Evolutionary conservation across 768 basidiomycete species (phyloP), one percentile per base, ranked within the genome.

Genomic region (Lactarius pseudohatsudake): DNA sequence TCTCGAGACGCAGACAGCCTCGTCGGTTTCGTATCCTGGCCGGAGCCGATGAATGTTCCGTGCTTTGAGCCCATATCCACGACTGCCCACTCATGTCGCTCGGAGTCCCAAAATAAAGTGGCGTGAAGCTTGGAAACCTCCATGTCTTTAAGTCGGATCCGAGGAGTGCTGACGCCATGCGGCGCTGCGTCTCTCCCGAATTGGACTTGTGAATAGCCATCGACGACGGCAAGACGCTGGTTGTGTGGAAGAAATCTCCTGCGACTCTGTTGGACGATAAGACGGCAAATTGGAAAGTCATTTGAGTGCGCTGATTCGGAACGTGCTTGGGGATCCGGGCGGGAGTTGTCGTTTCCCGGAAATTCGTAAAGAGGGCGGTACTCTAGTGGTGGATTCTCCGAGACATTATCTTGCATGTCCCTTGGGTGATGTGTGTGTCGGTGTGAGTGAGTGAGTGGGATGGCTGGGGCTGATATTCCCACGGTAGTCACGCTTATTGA

Each of bases 1-100:
- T 80, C 78, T 61, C 87, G 83, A 41, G 87, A 74, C 47, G 84
- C 82, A 38, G 91, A 92, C 56, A 93, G 78, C 57, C 62, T 63
- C 45, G 54, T 41, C 41, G 61, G 59, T 50, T 56, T 66, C 61
- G 55, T n/a, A 34, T 32, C 64, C 59, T 76, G 73, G 32, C 61
- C 47, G 56, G 72, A 62, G 13, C 75, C 76, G 64, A 91, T 63
- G 74, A 87, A 93, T 0, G 92, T 93, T 4, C 92, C 92, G 69
- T 94, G 92, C 75, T 86, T 89, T 61, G 89, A 91, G 11, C 90
- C 92, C 87, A 90, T 90, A 74, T 94, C 92, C 11, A 92, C 90
- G 36, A 91, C 77, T 3, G 84, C 82, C 91, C 91, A 94, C 64
- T 84, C 82, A 16, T 76, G 74, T 62, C 83, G 80, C 34, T 75